A percentile compares a stretch with the other conserved stretches of the same genome.
Evolutionary conservation across 176 grass and related monocot genomes (phyloP).

Genomic region (Rhynchospora breviuscula): DNA sequence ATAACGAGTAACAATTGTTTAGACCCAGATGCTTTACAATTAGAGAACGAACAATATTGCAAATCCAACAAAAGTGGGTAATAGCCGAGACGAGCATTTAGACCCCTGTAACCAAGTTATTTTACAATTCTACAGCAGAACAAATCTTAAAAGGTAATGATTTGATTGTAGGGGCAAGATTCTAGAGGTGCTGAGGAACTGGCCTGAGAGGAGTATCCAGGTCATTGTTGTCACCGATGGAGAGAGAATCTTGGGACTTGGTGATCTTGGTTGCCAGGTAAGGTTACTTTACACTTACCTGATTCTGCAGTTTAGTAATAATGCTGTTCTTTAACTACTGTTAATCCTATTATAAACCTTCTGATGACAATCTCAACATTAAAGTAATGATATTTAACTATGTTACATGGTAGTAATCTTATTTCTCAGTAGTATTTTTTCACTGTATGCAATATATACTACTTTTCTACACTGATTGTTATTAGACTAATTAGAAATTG

Average conservation of each 20-base stretch:
- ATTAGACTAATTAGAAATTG: constrained; percentile 19
- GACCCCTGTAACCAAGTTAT: background rate
- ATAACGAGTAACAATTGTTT: background rate
- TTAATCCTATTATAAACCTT: background rate
- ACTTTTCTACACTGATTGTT: background rate
- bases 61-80: background rate
- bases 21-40: background rate
- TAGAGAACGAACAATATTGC: background rate
- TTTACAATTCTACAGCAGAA: background rate
- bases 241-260: constrained; percentile 92
- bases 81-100: background rate
- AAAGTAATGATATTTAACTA: background rate
- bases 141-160: background rate
- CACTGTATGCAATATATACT: background rate
- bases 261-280: constrained; percentile 97
- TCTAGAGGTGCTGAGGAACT: constrained; percentile 86
- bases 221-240: constrained; percentile 96
- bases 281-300: constrained; percentile 12
- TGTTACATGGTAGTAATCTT: background rate
- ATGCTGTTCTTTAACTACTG: background rate
- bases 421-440: background rate
- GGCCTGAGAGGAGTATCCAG: constrained; percentile 92
- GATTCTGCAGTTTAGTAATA: background rate
- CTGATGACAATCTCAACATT: background rate
- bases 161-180: constrained; percentile 61